Base-by-base conservation (phyloP, 257 asterid genomes). In the Przewalskia tangutica region DNA sequence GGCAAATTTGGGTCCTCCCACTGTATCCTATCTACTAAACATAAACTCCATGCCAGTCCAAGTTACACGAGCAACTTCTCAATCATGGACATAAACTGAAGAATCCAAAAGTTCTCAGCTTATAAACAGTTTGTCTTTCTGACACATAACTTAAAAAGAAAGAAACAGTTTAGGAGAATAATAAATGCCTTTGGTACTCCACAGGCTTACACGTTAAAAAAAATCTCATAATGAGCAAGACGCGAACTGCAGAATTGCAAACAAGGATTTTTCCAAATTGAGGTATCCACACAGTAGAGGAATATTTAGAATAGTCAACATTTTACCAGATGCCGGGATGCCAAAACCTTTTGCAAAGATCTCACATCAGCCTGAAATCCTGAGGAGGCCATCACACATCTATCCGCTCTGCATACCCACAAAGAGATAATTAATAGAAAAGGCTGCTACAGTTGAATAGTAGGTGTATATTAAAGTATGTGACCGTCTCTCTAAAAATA, bases 311-410 rank as follows among this genome's bases (percentile, higher is more conserved):
- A 0, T 80, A 42, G 54, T 60, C 36, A 65, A 48, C 32, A 78
- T 77, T 85, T 88, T 82, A 88, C 90, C 86, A 84, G 58, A 70
- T 88, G 89, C 83, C 86, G 86, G 23, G 89, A 87, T 60, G 86
- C 77, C 83, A 88, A 81, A 54, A 79, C 84, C 91, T 94, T 94
- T 87, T 94, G 97, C 89, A 94, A 87, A 85, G 98, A 97, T 84
- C 97, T 88, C 53, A 94, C 97, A 82, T 94, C 98, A 85, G 98
- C 98, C 89, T 94, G 98, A 90, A 94, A 94, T 46, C 98, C 97
- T 44, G 97, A 94, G 56, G 98, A 93, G 81, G 98, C 97, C 97
- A 93, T 88, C 85, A 92, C 88, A 10, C 94, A 86, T 84, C 90
- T 94, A 84, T 89, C 98, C 84, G 95, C 96, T 67, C 98, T 94